These are phyloP conservation scores for Sugiyamaella novakii DNA, from an alignment of 1,139 yeast genomes.

Conservation along the genomic window DNA sequence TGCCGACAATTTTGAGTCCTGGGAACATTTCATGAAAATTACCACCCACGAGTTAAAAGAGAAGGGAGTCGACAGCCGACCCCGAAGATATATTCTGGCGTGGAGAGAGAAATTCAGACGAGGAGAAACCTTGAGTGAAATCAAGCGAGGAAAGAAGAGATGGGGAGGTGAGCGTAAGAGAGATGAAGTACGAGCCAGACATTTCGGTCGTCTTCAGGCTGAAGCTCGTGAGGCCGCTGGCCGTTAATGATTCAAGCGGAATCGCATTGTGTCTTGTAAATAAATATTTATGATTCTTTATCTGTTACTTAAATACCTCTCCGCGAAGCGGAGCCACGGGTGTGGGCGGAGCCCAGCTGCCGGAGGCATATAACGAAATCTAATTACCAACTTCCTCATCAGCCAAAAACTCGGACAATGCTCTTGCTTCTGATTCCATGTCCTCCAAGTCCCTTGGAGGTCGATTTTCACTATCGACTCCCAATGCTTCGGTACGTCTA, in stretches of 20 bases:
- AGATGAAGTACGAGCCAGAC: constrained; percentile 67
- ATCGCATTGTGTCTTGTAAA: constrained; percentile 5
- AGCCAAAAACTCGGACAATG: constrained; percentile 43
- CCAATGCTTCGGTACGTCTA: constrained; percentile 42
- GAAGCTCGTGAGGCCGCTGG: constrained; percentile 21
- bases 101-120: constrained; percentile 55
- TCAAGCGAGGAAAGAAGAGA: constrained; percentile 65
- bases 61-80: constrained; percentile 74
- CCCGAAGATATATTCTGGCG: constrained; percentile 55
- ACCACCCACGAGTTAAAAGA: constrained; percentile 63
- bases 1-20: constrained; percentile 69
- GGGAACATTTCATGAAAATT: constrained; percentile 66
- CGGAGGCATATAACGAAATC: too few relatives aligned
- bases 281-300: too few relatives aligned
- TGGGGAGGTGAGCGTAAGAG: constrained; percentile 91
- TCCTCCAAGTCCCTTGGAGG: constrained; percentile 55
- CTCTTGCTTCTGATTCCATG: constrained; percentile 66
- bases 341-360: too few relatives aligned
- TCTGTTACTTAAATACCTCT: too few relatives aligned
- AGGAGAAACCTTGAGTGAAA: constrained; percentile 60
- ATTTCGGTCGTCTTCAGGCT: constrained; percentile 46
- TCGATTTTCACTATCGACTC: constrained; percentile 38
- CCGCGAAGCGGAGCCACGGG: too few relatives aligned
- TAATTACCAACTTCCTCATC: too few relatives aligned
- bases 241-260: neutral